These are phyloP conservation scores for Backusella luteola DNA, from an alignment of 192 early-diverging fungal species.

Conservation along the genomic window DNA sequence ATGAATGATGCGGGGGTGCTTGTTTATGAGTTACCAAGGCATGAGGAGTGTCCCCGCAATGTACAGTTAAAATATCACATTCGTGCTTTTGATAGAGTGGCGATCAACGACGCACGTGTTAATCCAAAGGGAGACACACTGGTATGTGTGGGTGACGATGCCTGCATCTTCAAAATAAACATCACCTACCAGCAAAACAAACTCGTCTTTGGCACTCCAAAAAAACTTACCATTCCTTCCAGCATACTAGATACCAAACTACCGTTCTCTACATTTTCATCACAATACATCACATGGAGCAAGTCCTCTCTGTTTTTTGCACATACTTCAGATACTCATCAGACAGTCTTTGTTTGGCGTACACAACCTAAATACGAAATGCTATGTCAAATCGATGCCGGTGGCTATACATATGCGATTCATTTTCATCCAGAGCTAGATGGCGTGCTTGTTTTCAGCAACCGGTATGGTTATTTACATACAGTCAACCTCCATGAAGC, in stretches of 20 bases:
- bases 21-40: constrained; percentile 29
- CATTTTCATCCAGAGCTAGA: constrained; percentile 47
- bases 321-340: constrained; percentile 45
- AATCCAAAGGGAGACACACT: constrained; percentile 48
- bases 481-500: constrained; percentile 40
- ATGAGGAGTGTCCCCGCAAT: constrained; percentile 15
- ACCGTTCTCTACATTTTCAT: constrained; percentile 25
- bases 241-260: not conserved
- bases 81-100: constrained; percentile 23
- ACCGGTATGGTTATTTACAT: constrained; percentile 54
- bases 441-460: constrained; percentile 43
- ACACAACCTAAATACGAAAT: constrained; percentile 35
- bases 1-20: constrained; percentile 39
- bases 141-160: constrained; percentile 45
- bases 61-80: constrained; percentile 15
- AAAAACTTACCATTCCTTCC: constrained; percentile 1
- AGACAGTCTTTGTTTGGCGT: constrained; percentile 44
- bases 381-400: constrained; percentile 40
- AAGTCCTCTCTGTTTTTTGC: constrained; percentile 45
- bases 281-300: constrained; percentile 50
- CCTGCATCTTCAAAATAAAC: constrained; percentile 10
- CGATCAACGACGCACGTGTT: constrained; percentile 47
- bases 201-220: not conserved
- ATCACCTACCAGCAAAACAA: not conserved
- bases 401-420: constrained; percentile 41